Evolutionary conservation across 495 filamentous ascomycete species (phyloP), one percentile per base, ranked within the genome.

Genomic region (Xylaria curta): DNA sequence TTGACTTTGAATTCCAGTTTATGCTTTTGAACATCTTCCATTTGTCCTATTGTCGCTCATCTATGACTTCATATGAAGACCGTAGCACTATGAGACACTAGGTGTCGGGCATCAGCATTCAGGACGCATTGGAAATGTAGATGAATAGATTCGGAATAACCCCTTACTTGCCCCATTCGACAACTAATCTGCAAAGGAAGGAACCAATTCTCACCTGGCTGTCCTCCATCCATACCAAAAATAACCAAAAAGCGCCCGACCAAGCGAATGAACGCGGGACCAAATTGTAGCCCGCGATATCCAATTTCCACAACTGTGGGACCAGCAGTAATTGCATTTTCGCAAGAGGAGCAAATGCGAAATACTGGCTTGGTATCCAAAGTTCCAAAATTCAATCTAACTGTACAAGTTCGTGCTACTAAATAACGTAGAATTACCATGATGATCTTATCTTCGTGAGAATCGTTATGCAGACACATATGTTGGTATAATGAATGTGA

Each of bases 361-460:
- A 49, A 33, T 44, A 42, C 21, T 64, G 24, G 33, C 21, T 5
- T 31, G 21, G 21, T 15, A 70, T 53, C 58, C 44, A 53, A 70
- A 36, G 26, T 24, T 24, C 36, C 56, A 70, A n/a, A 54, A 6
- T 70, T 24, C 68, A 70, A 49, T 65, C 60, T 71, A 71, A 59
- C 38, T 66, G 42, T 71, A 71, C 69, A 71, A 24, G 21, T 59
- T 44, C 51, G 21, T 71, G 60, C 46, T 51, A 26, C 12, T 46
- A 36, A 33, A 65, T 54, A 58, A 40, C n/a, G 31, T 26, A 24
- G 24, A 19, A 31, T 13, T 62, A 13, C 12, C 58, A 40, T 54
- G 58, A 61, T 70, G 46, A 62, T 62, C 44, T 42, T 61, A 46
- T 51, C 47, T 58, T 64, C 47, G 68, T 64, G 56, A 44, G 60